Base-by-base conservation (phyloP, 2,329 filamentous ascomycete genomes). In the Hymenoscyphus albidus region DNA sequence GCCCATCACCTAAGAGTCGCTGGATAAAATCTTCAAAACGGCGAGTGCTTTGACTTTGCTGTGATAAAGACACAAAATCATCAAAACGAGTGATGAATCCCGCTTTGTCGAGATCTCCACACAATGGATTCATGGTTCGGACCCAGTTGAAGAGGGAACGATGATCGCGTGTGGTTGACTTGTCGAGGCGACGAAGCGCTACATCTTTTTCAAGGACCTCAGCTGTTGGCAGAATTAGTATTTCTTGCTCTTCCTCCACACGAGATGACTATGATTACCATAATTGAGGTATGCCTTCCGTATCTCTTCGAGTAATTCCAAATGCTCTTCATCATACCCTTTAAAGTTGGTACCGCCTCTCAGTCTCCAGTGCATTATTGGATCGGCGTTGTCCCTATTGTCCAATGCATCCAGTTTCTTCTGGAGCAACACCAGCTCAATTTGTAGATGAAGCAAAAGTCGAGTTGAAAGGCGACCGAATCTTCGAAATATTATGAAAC, bases 361-460 rank as follows among this genome's bases (percentile, higher is more conserved):
- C 13, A 68, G 44, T 59, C 65, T 62, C 5, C 27, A 16, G 14
- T 42, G 44, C 62, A 44, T 58, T 12, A 5, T 38, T 35, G 32
- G 6, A 38, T 64, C 35, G 44, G 40, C 32, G 2, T 42, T 57
- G 35, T 70, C 68, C 4, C 22, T 18, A 6, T 22, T 31, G 59
- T 71, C 69, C 2, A 71, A 44, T 6, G 58, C 40, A 18, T 59
- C 4, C 0, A 71, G 38, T 32, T 67, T 27, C 27, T 65, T 60
- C 31, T 70, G 67, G 3, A 71, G 39, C 2, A 44, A 38, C 13
- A 60, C 58, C 4, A 70, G 56, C 22, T 68, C 66, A 18, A 27
- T 62, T 55, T 66, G 35, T 4, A 62, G 56, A 2, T 68, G 64
- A 5, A 69, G 40, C 9, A 70, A 60, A 1, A 67, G 55, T 18